Conservation (phyloP, 192 early-diverging fungal genomes). For the Backusella circina region DNA sequence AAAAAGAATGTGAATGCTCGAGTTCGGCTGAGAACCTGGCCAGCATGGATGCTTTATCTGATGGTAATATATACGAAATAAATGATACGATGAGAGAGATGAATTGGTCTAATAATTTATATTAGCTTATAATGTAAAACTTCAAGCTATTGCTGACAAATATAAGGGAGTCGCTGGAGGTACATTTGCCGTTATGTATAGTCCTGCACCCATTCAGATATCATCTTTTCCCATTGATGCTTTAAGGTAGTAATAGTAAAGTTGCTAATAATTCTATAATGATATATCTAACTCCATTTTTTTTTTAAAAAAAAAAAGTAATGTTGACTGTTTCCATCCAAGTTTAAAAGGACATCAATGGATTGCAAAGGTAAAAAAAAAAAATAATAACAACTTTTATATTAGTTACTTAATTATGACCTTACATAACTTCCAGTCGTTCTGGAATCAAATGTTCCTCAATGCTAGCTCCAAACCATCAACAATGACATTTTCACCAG, state of each 20-base stretch:
- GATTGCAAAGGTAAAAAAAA: conserved; percentile 9
- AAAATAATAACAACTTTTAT: not conserved
- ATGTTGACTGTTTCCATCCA: conserved; percentile 24
- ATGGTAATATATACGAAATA: not conserved
- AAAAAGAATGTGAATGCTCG: not conserved
- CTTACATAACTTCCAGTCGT: not conserved
- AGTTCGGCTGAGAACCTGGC: not conserved
- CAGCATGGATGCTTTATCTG: not conserved
- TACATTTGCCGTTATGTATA: conserved; percentile 15
- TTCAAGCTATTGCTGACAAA: conserved; percentile 7
- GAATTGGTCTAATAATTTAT: not conserved
- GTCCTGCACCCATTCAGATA: conserved; percentile 2
- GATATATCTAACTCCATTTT: not conserved
- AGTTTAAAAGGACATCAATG: conserved; percentile 17
- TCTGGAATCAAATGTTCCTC: conserved; percentile 23
- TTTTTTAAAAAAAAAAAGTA: too few species aligned
- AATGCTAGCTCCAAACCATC: not conserved
- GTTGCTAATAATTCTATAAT: not conserved
- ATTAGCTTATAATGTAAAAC: conserved; percentile 13
- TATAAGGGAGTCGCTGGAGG: not conserved
- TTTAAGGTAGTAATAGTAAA: not conserved
- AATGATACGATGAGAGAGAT: too few species aligned
- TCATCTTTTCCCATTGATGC: conserved; percentile 8
- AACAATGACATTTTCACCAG: not conserved
- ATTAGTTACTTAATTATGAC: not conserved